A percentile compares a stretch with the other conserved stretches of the same genome.
These are phyloP conservation scores for Gossypium arboreum DNA, from an alignment of 345 rosid genomes.

Conservation along the genomic window DNA sequence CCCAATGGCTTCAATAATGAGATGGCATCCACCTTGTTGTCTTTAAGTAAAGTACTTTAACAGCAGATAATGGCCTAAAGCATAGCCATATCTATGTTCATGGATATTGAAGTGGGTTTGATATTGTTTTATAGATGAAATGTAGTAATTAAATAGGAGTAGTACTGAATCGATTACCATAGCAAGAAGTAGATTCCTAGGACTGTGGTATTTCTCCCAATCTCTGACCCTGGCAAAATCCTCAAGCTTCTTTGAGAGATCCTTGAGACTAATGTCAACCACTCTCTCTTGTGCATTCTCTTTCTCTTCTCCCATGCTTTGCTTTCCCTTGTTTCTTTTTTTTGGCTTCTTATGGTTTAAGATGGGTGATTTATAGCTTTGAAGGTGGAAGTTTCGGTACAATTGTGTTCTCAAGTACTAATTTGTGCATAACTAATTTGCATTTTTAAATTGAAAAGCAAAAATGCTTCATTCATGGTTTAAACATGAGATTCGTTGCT, in stretches of 20 bases:
- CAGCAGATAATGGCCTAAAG: no score
- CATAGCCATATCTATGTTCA: no score
- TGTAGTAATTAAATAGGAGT: not conserved
- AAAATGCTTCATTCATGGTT: conserved; percentile 26
- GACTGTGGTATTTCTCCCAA: conserved; percentile 44
- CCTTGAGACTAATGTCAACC: conserved; percentile 38
- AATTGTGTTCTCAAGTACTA: no score
- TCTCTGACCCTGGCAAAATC: conserved; percentile 47
- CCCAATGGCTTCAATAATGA: not conserved
- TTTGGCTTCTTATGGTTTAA: not conserved
- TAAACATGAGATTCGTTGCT: conserved; percentile 27
- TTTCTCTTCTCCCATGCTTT: conserved; percentile 27
- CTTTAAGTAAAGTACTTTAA: no score
- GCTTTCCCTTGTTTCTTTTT: not conserved
- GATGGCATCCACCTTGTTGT: not conserved
- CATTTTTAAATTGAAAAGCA: conserved; percentile 5
- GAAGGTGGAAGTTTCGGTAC: not conserved
- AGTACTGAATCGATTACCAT: conserved; percentile 27
- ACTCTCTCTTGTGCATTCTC: conserved; percentile 22
- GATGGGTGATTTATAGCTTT: conserved; percentile 23
- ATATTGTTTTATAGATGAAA: not conserved
- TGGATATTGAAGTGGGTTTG: not conserved
- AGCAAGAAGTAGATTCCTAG: conserved; percentile 51
- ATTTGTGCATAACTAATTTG: not conserved
- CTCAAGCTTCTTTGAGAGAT: conserved; percentile 38